Conservation (phyloP, 2,329 filamentous ascomycete genomes). For the Cladophialophora yegresii region DNA sequence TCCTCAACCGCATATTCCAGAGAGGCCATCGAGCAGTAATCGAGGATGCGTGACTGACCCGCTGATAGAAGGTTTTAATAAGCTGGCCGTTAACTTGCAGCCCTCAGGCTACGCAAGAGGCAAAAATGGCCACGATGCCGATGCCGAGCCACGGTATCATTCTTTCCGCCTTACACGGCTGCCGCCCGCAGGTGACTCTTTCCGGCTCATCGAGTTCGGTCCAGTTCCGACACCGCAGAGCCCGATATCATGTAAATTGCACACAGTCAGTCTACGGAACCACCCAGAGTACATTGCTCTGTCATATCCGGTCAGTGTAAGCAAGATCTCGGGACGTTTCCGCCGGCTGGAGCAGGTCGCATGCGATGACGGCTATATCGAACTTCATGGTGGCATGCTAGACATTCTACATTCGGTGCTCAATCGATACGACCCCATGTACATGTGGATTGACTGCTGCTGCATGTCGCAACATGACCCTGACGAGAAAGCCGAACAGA, state of each 20-base stretch:
- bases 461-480: neutral
- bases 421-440: neutral
- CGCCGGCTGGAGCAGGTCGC: neutral
- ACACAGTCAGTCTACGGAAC: neutral
- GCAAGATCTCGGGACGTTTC: neutral
- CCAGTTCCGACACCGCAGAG: constrained; percentile 1
- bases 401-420: neutral
- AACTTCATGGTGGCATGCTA: neutral
- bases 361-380: neutral
- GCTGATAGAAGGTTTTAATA: neutral
- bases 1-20: neutral
- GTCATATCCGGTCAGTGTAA: neutral
- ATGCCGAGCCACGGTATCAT: neutral
- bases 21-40: neutral
- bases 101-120: neutral
- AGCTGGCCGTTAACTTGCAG: neutral
- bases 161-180: neutral
- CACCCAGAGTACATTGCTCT: constrained; percentile 1
- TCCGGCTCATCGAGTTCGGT: neutral
- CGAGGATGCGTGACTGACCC: neutral
- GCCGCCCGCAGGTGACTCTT: neutral
- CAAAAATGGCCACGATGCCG: neutral
- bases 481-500: neutral
- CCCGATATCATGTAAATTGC: neutral
- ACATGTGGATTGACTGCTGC: neutral